Percentiles rank a stretch among this genome's conserved stretches.
phyloP scores from a whole-genome alignment of 768 basidiomycete species.

The Gyrodon lividus region DNA sequence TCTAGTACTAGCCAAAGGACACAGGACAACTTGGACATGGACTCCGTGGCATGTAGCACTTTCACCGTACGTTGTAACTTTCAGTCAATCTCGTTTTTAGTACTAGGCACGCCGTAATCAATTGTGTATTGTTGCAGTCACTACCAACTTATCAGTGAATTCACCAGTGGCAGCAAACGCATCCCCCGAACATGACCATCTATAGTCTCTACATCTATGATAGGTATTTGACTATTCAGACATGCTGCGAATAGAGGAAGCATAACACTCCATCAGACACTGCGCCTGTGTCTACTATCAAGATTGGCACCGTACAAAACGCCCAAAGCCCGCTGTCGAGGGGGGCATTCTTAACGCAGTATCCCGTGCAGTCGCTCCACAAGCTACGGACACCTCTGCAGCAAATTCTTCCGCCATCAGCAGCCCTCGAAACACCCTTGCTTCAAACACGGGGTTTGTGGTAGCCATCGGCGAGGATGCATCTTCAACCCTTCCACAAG shows the following conservation, averaged over 20 bases:
- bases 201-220: slow-evolving; percentile 94
- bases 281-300: slow-evolving; percentile 94
- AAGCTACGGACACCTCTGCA: slow-evolving; percentile 30
- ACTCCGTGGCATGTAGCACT: too few species aligned
- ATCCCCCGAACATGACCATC: slow-evolving; percentile 66
- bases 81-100: too few species aligned
- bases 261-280: slow-evolving; percentile 52
- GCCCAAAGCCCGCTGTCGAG: slow-evolving; percentile 69
- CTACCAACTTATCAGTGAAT: too few species aligned
- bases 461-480: slow-evolving; percentile 56
- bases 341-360: slow-evolving; percentile 79
- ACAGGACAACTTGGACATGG: too few species aligned
- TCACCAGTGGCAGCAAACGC: too few species aligned
- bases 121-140: too few species aligned
- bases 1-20: too few species aligned
- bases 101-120: too few species aligned
- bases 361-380: slow-evolving; percentile 59
- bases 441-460: slow-evolving; percentile 63
- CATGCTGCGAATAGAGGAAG: neutral
- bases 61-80: too few species aligned
- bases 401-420: slow-evolving; percentile 40
- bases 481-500: slow-evolving; percentile 22
- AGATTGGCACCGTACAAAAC: slow-evolving; percentile 84
- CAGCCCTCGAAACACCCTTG: slow-evolving; percentile 67
- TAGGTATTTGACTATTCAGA: slow-evolving; percentile 42